Conservation (phyloP, 768 basidiomycete genomes). For the Boletus vinaceobasis region DNA sequence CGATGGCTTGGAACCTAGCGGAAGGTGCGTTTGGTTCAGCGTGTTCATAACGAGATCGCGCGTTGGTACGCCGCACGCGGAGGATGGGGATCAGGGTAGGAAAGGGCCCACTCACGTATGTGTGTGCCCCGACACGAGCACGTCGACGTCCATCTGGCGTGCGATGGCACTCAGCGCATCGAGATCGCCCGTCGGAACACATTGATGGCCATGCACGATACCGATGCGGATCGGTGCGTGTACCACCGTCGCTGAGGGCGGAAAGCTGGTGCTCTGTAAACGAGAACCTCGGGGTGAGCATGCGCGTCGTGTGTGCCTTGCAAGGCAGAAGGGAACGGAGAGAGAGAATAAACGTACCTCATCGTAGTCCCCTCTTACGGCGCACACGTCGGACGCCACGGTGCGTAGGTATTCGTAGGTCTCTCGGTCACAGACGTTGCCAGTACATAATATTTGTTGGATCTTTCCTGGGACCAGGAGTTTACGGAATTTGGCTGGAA, state of each 20-base stretch:
- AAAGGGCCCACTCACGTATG: conserved; percentile 65
- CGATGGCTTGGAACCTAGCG: conserved; percentile 86
- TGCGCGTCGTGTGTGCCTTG: background rate
- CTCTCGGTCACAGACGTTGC: conserved; percentile 96
- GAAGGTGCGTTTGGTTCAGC: background rate
- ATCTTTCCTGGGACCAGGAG: conserved; percentile 95
- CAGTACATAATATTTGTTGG: conserved; percentile 95
- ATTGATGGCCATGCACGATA: conserved; percentile 91
- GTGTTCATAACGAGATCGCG: background rate
- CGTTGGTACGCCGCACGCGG: background rate
- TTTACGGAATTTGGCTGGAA: conserved; percentile 96
- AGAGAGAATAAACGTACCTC: conserved; percentile 53
- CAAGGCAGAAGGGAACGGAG: background rate
- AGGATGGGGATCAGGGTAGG: background rate
- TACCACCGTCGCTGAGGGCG: conserved; percentile 72
- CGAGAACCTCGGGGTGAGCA: background rate
- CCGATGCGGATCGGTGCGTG: conserved; percentile 90
- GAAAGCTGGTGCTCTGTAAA: conserved; percentile 62
- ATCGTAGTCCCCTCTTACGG: conserved; percentile 93
- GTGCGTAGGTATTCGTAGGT: conserved; percentile 95
- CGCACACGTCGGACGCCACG: conserved; percentile 89
- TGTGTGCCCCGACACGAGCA: conserved; percentile 89
- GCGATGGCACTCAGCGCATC: conserved; percentile 88
- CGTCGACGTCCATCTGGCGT: conserved; percentile 96
- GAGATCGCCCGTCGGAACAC: conserved; percentile 86